Percentiles rank a stretch among this genome's conserved stretches.
Evolutionary conservation across 176 grass and related monocot genomes (phyloP).

Genomic region (Olyra latifolia): DNA sequence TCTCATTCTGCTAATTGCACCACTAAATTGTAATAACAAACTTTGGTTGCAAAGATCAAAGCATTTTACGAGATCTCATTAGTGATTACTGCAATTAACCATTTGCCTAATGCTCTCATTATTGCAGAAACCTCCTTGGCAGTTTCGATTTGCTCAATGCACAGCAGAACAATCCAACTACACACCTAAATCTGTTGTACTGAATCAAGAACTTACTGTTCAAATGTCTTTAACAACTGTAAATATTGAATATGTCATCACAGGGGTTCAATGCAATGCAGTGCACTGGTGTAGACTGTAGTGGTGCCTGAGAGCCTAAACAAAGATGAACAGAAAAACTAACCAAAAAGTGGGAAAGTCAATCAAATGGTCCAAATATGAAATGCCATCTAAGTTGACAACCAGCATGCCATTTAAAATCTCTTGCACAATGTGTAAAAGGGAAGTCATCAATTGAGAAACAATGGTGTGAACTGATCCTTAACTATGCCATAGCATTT

Average conservation of each 20-base stretch:
- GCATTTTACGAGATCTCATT: background rate
- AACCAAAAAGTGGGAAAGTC: background rate
- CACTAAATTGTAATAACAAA: background rate
- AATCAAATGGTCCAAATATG: background rate
- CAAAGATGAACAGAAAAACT: background rate
- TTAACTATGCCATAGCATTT: background rate
- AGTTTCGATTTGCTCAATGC: constrained; percentile 42
- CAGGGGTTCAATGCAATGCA: background rate
- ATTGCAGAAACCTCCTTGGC: background rate
- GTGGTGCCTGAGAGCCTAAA: background rate
- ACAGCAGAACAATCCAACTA: too few species aligned
- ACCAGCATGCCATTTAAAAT: background rate
- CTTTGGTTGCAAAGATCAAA: background rate
- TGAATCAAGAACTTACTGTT: background rate
- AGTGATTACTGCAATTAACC: background rate
- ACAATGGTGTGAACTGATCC: background rate
- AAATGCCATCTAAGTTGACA: too few species aligned
- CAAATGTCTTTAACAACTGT: background rate
- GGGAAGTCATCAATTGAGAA: background rate
- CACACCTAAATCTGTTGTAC: too few species aligned
- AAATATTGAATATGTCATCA: background rate
- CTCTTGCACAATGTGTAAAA: background rate
- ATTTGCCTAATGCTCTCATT: background rate
- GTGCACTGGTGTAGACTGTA: too few species aligned
- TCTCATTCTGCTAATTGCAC: background rate